These are phyloP conservation scores for Lecanicillium sp. DNA, from an alignment of 2,329 filamentous ascomycete genomes.

Conservation along the genomic window DNA sequence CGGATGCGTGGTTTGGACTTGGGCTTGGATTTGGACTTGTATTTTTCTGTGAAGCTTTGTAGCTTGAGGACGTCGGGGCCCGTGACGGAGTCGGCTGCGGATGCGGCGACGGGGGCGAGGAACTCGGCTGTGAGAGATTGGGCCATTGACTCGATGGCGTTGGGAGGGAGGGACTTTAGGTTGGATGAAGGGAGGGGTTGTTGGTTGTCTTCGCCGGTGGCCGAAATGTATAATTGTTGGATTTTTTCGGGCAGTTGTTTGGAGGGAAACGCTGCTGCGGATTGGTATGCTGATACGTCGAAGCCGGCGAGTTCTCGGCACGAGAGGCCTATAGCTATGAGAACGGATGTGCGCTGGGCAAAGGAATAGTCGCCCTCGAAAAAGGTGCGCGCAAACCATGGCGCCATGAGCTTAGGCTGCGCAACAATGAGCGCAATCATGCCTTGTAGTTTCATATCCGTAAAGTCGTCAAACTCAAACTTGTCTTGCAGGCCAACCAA, in stretches of 20 bases:
- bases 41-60: constrained; percentile 68
- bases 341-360: constrained; percentile 70
- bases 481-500: constrained; percentile 79
- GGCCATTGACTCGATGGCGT: constrained; percentile 61
- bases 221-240: constrained; percentile 57
- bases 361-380: constrained; percentile 91
- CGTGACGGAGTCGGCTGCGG: constrained; percentile 69
- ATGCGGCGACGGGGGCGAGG: constrained; percentile 72
- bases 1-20: constrained; percentile 34
- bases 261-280: constrained; percentile 60
- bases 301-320: constrained; percentile 80
- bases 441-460: constrained; percentile 65
- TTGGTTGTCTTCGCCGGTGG: constrained; percentile 16
- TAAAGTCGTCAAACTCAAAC: constrained; percentile 71
- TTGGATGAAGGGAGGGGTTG: constrained; percentile 14
- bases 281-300: constrained; percentile 45
- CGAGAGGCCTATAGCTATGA: constrained; percentile 73
- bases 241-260: constrained; percentile 68
- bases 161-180: constrained; percentile 43
- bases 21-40: constrained; percentile 22
- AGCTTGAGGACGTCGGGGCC: constrained; percentile 84
- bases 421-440: constrained; percentile 76
- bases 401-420: constrained; percentile 68
- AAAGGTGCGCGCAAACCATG: constrained; percentile 76
- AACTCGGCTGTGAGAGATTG: constrained; percentile 61